Evolutionary conservation across 2,329 filamentous ascomycete species (phyloP).

Genomic region (Colletotrichum tamarilloi): DNA sequence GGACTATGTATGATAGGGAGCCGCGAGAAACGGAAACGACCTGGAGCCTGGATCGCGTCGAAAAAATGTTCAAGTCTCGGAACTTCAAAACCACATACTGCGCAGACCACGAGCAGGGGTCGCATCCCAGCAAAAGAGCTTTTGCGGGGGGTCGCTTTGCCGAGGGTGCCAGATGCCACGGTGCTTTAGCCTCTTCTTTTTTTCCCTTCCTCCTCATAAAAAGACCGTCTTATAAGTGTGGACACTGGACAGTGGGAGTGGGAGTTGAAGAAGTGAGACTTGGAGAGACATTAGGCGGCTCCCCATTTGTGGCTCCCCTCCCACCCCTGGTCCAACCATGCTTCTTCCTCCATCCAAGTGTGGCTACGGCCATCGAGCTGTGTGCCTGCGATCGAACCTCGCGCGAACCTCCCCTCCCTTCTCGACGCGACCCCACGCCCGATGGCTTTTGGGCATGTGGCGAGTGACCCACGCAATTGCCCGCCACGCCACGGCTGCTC

Average conservation of each 20-base stretch:
- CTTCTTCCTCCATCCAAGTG: slow-evolving; percentile 10
- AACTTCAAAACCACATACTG: neutral
- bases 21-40: neutral
- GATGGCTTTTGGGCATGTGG: slow-evolving; percentile 12
- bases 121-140: slow-evolving; percentile 1
- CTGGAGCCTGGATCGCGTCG: neutral
- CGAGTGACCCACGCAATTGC: slow-evolving; percentile 19
- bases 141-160: slow-evolving; percentile 14
- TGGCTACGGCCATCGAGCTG: slow-evolving; percentile 29
- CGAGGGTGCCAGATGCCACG: neutral
- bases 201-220: neutral
- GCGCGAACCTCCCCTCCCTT: neutral
- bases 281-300: neutral
- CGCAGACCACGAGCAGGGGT: neutral
- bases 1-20: neutral
- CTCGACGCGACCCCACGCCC: neutral
- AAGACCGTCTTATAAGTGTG: neutral
- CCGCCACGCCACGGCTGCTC: neutral
- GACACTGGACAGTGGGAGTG: neutral
- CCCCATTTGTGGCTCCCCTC: slow-evolving; percentile 21
- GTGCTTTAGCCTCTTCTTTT: slow-evolving; percentile 5
- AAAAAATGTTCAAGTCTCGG: neutral
- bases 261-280: neutral
- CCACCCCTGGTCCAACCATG: slow-evolving; percentile 4
- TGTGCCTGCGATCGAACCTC: slow-evolving; percentile 24